These are phyloP conservation scores for Pichia sp. DNA, from an alignment of 1,139 yeast genomes.

Conservation along the genomic window DNA sequence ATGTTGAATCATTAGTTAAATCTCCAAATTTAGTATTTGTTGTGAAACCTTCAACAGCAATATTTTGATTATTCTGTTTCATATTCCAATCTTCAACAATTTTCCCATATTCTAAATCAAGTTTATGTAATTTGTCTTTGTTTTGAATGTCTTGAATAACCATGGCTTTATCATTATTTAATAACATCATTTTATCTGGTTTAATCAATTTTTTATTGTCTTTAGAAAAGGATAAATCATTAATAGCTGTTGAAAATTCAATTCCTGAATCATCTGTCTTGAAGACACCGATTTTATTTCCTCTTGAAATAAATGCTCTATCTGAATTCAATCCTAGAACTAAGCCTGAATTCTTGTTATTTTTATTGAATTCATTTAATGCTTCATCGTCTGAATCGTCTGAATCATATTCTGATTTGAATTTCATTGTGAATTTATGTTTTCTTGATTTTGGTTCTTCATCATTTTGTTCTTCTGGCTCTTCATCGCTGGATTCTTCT, in stretches of 20 bases:
- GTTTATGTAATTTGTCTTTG: slow-evolving; percentile 46
- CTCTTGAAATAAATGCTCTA: slow-evolving; percentile 73
- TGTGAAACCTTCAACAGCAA: slow-evolving; percentile 52
- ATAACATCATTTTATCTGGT: slow-evolving; percentile 69
- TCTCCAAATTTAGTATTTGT: slow-evolving; percentile 71
- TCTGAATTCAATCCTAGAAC: slow-evolving; percentile 67
- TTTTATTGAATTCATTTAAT: slow-evolving; percentile 21
- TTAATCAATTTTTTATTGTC: slow-evolving; percentile 43
- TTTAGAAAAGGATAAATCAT: slow-evolving; percentile 45
- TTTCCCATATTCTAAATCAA: slow-evolving; percentile 77
- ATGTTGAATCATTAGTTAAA: slow-evolving; percentile 64
- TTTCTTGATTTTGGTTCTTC: neutral
- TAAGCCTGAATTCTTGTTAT: slow-evolving; percentile 52
- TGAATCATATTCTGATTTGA: neutral
- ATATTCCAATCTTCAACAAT: slow-evolving; percentile 74
- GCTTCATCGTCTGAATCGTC: slow-evolving; percentile 28
- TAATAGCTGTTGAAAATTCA: slow-evolving; percentile 62
- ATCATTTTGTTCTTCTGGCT: slow-evolving; percentile 10
- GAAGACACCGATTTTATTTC: slow-evolving; percentile 75
- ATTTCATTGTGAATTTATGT: neutral
- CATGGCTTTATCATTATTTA: slow-evolving; percentile 63
- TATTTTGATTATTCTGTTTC: slow-evolving; percentile 34
- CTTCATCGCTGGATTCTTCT: slow-evolving; percentile 25
- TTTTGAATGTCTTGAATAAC: slow-evolving; percentile 52
- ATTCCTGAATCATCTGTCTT: slow-evolving; percentile 46